Evolutionary conservation across 2,329 filamentous ascomycete species (phyloP).

Genomic region (Stachybotrys chartarum): DNA sequence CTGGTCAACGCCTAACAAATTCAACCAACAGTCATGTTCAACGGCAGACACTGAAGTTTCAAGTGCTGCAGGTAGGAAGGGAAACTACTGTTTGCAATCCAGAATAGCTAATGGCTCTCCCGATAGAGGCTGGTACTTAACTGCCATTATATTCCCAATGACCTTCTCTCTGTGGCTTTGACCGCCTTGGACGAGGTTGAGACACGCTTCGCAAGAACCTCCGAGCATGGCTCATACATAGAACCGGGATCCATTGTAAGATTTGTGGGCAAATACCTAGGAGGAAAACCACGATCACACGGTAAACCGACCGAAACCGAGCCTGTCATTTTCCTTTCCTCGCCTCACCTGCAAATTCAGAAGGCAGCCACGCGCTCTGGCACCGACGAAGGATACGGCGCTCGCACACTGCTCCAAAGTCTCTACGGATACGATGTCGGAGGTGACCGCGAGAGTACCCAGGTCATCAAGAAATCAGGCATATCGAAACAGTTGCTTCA

Average conservation of each 20-base stretch:
- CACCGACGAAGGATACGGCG: not conserved
- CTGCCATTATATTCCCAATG: slow-evolving; percentile 1
- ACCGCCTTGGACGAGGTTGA: slow-evolving; percentile 1
- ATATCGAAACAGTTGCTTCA: slow-evolving; percentile 1
- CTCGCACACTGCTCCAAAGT: slow-evolving; percentile 1
- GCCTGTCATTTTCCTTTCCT: slow-evolving; percentile 2
- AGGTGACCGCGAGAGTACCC: not conserved
- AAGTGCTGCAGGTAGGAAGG: not conserved
- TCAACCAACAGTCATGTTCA: not conserved
- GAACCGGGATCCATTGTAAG: slow-evolving; percentile 1
- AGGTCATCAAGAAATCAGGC: slow-evolving; percentile 1
- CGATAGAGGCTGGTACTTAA: slow-evolving; percentile 1
- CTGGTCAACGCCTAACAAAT: not conserved
- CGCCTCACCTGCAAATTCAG: not conserved
- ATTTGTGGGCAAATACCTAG: not conserved
- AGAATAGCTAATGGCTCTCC: not conserved
- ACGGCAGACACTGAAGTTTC: not conserved
- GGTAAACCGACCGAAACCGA: not conserved
- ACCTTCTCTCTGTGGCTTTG: not conserved
- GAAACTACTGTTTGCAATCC: not conserved
- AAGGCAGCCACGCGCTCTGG: not conserved
- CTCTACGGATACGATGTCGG: slow-evolving; percentile 4
- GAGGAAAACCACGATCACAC: not conserved
- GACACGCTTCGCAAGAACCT: not conserved
- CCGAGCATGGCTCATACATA: slow-evolving; percentile 1